phyloP scores from a whole-genome alignment of 371 early-diverging fungal genomes.

The Smittium mucronatum region DNA sequence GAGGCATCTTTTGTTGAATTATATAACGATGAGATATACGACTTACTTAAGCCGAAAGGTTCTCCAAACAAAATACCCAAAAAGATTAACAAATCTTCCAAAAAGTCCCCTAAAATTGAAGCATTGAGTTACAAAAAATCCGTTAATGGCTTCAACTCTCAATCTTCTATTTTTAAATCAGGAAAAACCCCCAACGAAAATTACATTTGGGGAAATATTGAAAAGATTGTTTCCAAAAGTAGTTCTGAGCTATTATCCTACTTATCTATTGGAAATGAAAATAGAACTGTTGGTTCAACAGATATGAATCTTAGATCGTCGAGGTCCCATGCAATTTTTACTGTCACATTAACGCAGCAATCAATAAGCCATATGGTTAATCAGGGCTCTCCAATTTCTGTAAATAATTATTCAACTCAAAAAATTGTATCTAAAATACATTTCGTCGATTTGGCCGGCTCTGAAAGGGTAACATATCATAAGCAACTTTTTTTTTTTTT shows the following conservation, averaged over 20 bases:
- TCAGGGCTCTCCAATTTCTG: not conserved
- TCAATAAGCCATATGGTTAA: constrained; percentile 4
- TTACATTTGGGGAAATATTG: constrained; percentile 74
- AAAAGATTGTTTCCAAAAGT: constrained; percentile 57
- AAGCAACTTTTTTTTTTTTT: not conserved
- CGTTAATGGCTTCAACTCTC: constrained; percentile 8
- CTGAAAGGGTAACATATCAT: constrained; percentile 63
- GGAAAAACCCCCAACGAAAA: constrained; percentile 84
- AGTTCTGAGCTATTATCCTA: constrained; percentile 68
- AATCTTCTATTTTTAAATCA: constrained; percentile 34
- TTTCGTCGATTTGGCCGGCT: constrained; percentile 99
- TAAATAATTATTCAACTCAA: constrained; percentile 9
- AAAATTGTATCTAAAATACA: constrained; percentile 63
- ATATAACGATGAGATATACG: constrained; percentile 92
- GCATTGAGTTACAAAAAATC: not conserved
- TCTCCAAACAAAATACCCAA: constrained; percentile 39
- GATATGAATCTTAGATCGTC: constrained; percentile 95
- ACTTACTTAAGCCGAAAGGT: constrained; percentile 54
- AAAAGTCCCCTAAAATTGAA: constrained; percentile 26
- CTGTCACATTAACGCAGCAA: constrained; percentile 58
- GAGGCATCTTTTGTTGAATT: constrained; percentile 81
- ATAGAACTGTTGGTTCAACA: constrained; percentile 85
- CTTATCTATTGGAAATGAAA: constrained; percentile 60
- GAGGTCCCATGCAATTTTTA: constrained; percentile 96
- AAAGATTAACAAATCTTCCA: not conserved